A percentile compares a stretch with the other conserved stretches of the same genome.
Evolutionary conservation across 1,139 yeast species (phyloP).

Genomic region (Yamadazyma epiphylla): DNA sequence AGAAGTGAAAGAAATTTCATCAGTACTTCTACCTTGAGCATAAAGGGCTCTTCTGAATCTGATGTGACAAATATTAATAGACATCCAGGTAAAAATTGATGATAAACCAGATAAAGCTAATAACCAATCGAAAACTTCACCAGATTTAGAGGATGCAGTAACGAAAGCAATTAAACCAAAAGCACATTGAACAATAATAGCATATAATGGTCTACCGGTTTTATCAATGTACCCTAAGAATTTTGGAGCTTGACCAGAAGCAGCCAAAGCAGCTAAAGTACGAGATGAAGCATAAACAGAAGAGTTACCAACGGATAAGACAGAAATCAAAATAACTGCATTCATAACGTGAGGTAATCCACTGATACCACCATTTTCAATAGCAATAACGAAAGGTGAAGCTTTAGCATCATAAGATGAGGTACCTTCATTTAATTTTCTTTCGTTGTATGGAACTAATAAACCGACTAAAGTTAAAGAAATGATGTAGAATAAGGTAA

Average conservation of each 20-base stretch:
- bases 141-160: conserved; percentile 64
- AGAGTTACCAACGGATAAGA: conserved; percentile 47
- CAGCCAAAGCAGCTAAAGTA: conserved; percentile 77
- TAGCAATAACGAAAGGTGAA: conserved; percentile 47
- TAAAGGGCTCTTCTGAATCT: conserved; percentile 75
- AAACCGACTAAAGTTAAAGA: conserved; percentile 42
- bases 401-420: conserved; percentile 42
- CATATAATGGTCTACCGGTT: conserved; percentile 69
- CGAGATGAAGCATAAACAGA: conserved; percentile 76
- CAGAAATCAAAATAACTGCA: conserved; percentile 44
- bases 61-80: conserved; percentile 71
- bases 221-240: conserved; percentile 71
- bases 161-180: conserved; percentile 65
- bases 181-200: conserved; percentile 51
- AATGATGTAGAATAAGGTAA: conserved; percentile 39
- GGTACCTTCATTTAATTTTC: conserved; percentile 25
- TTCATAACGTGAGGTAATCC: conserved; percentile 48
- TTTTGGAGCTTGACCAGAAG: conserved; percentile 77
- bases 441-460: conserved; percentile 37
- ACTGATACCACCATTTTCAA: conserved; percentile 36
- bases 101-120: conserved; percentile 81
- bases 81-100: conserved; percentile 80
- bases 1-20: conserved; percentile 67
- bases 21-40: conserved; percentile 58
- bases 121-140: conserved; percentile 73